phyloP scores from a whole-genome alignment of 2,329 filamentous ascomycete species.

The Fusarium sp. region DNA sequence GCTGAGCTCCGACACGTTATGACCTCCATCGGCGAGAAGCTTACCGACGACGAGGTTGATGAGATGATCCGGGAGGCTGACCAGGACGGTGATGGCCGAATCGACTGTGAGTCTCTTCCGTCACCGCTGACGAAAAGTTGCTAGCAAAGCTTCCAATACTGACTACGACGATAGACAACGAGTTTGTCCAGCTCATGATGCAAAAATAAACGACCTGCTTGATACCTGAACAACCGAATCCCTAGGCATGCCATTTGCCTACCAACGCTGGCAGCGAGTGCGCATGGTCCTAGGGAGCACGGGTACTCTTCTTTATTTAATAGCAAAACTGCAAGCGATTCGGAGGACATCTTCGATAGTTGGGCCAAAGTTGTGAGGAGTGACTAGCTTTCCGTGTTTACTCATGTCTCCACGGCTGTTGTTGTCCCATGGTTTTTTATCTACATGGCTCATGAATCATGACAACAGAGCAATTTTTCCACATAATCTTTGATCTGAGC shows the following conservation, averaged over 20 bases:
- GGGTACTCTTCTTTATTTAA: constrained; percentile 44
- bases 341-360: constrained; percentile 41
- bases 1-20: constrained; percentile 91
- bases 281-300: constrained; percentile 29
- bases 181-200: constrained; percentile 96
- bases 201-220: constrained; percentile 75
- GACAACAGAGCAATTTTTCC: constrained; percentile 39
- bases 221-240: constrained; percentile 42
- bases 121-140: not conserved
- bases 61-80: constrained; percentile 95
- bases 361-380: constrained; percentile 44
- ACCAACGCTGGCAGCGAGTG: constrained; percentile 27
- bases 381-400: constrained; percentile 42
- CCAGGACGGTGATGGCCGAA: constrained; percentile 88
- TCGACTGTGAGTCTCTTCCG: constrained; percentile 76
- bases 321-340: constrained; percentile 48
- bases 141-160: constrained; percentile 17
- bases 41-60: constrained; percentile 90
- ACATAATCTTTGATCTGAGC: constrained; percentile 16
- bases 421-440: constrained; percentile 27
- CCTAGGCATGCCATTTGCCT: constrained; percentile 28
- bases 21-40: constrained; percentile 92
- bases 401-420: constrained; percentile 37
- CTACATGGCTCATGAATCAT: constrained; percentile 29
- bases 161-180: constrained; percentile 73